These are phyloP conservation scores for Cladosporium phlei DNA, from an alignment of 2,329 filamentous ascomycete genomes.

Conservation along the genomic window DNA sequence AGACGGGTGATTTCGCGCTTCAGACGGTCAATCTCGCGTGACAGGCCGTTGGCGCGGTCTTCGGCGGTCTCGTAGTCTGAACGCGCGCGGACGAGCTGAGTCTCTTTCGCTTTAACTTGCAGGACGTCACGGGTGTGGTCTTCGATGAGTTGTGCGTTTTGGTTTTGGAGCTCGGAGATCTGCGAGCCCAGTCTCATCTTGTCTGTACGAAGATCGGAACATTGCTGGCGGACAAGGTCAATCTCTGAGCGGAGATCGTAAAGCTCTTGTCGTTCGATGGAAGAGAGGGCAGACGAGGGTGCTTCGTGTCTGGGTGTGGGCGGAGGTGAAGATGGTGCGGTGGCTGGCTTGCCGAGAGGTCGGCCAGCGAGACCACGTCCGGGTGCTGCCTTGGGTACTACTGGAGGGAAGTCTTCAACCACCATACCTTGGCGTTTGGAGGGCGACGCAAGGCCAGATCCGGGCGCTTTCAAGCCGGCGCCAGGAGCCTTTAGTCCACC, in stretches of 20 bases:
- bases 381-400: conserved; percentile 38
- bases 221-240: conserved; percentile 67
- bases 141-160: conserved; percentile 94
- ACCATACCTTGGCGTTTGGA: conserved; percentile 26
- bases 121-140: conserved; percentile 93
- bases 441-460: conserved; percentile 23
- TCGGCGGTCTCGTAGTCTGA: conserved; percentile 87
- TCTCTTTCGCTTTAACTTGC: conserved; percentile 97
- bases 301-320: conserved; percentile 55
- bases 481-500: conserved; percentile 33
- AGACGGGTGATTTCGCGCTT: conserved; percentile 72
- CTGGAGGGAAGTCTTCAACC: conserved; percentile 25
- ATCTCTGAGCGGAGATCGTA: conserved; percentile 82
- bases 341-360: conserved; percentile 69
- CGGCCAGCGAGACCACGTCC: conserved; percentile 76
- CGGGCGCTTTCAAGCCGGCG: conserved; percentile 34
- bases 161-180: conserved; percentile 89
- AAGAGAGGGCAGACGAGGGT: conserved; percentile 59
- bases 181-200: conserved; percentile 77
- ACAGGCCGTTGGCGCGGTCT: conserved; percentile 74
- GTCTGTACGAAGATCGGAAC: conserved; percentile 78
- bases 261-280: conserved; percentile 84
- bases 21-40: conserved; percentile 83
- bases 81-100: conserved; percentile 85
- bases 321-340: conserved; percentile 47